Base-by-base conservation (phyloP, 768 basidiomycete species). In the Suillus plorans region DNA sequence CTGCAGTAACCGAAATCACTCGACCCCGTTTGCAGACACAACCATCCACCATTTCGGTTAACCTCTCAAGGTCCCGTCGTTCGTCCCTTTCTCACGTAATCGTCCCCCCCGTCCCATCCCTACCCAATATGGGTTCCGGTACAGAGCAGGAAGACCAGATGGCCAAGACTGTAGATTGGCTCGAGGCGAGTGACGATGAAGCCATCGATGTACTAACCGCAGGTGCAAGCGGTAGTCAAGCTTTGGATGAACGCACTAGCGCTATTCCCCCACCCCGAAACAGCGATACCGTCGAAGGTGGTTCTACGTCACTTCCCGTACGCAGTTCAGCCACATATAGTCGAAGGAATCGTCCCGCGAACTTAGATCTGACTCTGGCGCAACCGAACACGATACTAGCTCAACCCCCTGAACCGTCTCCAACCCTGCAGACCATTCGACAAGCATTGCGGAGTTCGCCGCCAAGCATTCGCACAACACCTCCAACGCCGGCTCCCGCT, bases 181-280 rank as follows among this genome's bases (percentile, higher is more conserved):
- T 85, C 63, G 87, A 92, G 73, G 86, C 85, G 6, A 94, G 92
- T 69, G 93, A 95, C 67, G 93, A 95, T 62, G 93, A 95, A 74
- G 93, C 92, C 16, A 92, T 95, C 62, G 87, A 92, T 69, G 78
- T 91, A 49, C 85, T 94, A 39, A 90, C 93, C 0, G 92, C 93
- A 20, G 92, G 87, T 13, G 82, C 91, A 16, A 91, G 90, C 65
- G 92, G 93, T 9, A 89, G 91, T 69, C 90, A 89, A 71, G 88
- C 89, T 16, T 73, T 94, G 59, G 92, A 95, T 70, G 92, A 95
- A 74, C 85, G 92, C 34, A 95, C 92, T 0, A 94, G 92, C 72
- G 75, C 78, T 47, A 72, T 80, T 8, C 72, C 69, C 70, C 59
- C 75, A 37, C 72, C 73, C 57, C 79, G 77, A 62, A 67, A 69